These are phyloP conservation scores for Colletotrichum lini DNA, from an alignment of 2,329 filamentous ascomycete genomes.

Conservation along the genomic window DNA sequence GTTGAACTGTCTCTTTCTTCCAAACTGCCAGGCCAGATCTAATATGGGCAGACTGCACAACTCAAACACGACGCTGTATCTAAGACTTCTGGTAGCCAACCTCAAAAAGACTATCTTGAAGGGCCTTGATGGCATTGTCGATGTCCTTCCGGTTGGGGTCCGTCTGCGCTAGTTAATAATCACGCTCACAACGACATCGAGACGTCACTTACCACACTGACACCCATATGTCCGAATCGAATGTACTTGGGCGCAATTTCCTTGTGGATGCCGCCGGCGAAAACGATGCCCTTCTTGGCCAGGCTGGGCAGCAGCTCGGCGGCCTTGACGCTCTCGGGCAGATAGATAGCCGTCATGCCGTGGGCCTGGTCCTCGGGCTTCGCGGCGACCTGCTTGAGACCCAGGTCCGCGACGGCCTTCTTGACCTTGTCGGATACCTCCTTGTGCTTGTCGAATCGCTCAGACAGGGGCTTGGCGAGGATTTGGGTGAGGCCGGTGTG, in stretches of 20 bases:
- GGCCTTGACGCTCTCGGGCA: conserved; percentile 86
- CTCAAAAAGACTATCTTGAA: conserved; percentile 82
- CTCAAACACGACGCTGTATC: background rate
- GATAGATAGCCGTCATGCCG: conserved; percentile 97
- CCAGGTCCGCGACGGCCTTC: conserved; percentile 83
- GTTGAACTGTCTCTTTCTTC: conserved; percentile 2
- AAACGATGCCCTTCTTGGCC: conserved; percentile 89
- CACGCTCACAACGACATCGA: conserved; percentile 44
- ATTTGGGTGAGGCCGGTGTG: conserved; percentile 92
- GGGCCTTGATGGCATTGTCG: conserved; percentile 83
- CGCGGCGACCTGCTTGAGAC: conserved; percentile 87
- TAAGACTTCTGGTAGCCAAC: conserved; percentile 74
- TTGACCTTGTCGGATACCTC: conserved; percentile 89
- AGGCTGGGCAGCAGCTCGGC: conserved; percentile 89
- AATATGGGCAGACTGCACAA: background rate
- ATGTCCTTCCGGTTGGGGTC: conserved; percentile 86
- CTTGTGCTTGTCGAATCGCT: conserved; percentile 87
- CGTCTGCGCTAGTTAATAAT: conserved; percentile 60
- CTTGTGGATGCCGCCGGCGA: conserved; percentile 96
- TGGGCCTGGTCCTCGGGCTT: conserved; percentile 94
- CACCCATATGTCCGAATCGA: conserved; percentile 97
- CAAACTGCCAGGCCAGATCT: background rate
- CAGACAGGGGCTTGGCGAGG: conserved; percentile 81
- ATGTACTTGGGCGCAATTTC: conserved; percentile 95
- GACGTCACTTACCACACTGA: conserved; percentile 77